These are phyloP conservation scores for Cicer pinnatifidum DNA, from an alignment of 306 rosid species.

Conservation along the genomic window DNA sequence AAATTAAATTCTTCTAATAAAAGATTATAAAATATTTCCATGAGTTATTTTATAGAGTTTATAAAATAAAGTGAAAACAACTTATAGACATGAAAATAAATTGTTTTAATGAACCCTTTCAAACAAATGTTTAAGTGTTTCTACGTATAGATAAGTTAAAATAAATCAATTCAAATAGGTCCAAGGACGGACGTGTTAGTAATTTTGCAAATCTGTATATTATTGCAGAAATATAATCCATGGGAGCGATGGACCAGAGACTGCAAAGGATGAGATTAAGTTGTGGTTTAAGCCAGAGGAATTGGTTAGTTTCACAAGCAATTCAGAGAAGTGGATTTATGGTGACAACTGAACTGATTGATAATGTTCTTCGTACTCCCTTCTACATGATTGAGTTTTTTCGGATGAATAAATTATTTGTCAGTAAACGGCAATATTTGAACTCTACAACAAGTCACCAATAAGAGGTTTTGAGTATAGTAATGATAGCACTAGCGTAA, in stretches of 20 bases:
- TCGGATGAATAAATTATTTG: constrained; percentile 40
- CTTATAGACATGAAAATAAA: too few relatives aligned
- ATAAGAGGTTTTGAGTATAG: constrained; percentile 39
- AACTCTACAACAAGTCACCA: constrained; percentile 42
- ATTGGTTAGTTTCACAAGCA: constrained; percentile 82
- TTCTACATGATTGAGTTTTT: constrained; percentile 33
- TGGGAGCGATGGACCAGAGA: constrained; percentile 96
- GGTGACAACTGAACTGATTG: constrained; percentile 69
- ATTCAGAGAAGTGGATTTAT: constrained; percentile 89
- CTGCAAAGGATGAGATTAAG: constrained; percentile 84
- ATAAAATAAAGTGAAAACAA: too few relatives aligned
- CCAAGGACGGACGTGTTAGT: too few relatives aligned
- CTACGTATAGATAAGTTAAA: too few relatives aligned
- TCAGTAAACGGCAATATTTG: constrained; percentile 32
- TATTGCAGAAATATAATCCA: constrained; percentile 84
- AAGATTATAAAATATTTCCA: too few relatives aligned
- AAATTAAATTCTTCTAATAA: too few relatives aligned
- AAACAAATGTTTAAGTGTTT: too few relatives aligned
- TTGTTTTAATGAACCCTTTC: too few relatives aligned
- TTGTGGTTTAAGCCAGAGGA: constrained; percentile 93
- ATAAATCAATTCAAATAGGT: too few relatives aligned
- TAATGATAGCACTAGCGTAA: background rate
- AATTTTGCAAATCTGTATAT: too few relatives aligned
- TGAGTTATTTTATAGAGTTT: too few relatives aligned
- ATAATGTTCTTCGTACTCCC: constrained; percentile 3